Percentiles rank a stretch among this genome's conserved stretches.
Evolutionary conservation across 2,329 filamentous ascomycete genomes (phyloP).

Genomic region (Verticillium isaacii): DNA sequence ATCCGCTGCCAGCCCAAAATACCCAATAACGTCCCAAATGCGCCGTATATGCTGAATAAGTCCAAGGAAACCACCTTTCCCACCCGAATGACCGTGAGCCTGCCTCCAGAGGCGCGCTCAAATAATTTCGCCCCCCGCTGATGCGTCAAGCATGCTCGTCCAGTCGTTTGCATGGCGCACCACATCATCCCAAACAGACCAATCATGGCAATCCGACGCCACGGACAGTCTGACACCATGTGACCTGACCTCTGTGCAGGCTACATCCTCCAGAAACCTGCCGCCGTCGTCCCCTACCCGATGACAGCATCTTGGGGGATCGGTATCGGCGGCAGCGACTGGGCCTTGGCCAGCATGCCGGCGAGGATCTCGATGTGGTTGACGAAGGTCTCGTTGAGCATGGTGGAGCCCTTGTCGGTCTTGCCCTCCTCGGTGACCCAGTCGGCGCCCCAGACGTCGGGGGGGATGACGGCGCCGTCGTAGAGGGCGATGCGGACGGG

Average conservation of each 20-base stretch:
- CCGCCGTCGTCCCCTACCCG: background rate
- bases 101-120: background rate
- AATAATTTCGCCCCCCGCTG: no score
- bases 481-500: constrained; percentile 55
- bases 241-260: no score
- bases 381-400: constrained; percentile 25
- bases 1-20: background rate
- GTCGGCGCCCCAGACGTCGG: constrained; percentile 53
- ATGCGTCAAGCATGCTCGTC: no score
- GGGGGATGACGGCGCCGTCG: constrained; percentile 47
- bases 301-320: constrained; percentile 8
- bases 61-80: background rate
- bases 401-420: constrained; percentile 21
- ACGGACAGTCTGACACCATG: no score
- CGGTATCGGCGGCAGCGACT: constrained; percentile 20
- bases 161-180: no score
- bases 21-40: background rate
- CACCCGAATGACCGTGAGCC: background rate
- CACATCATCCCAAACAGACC: no score
- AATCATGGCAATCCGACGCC: no score
- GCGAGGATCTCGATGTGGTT: constrained; percentile 42
- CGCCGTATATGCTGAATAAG: background rate
- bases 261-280: no score
- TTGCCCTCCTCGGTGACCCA: constrained; percentile 38
- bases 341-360: constrained; percentile 28